Evolutionary conservation across 179 eudicot species (phyloP), one percentile per base, ranked within the genome.

Genomic region (Vitellaria paradoxa): DNA sequence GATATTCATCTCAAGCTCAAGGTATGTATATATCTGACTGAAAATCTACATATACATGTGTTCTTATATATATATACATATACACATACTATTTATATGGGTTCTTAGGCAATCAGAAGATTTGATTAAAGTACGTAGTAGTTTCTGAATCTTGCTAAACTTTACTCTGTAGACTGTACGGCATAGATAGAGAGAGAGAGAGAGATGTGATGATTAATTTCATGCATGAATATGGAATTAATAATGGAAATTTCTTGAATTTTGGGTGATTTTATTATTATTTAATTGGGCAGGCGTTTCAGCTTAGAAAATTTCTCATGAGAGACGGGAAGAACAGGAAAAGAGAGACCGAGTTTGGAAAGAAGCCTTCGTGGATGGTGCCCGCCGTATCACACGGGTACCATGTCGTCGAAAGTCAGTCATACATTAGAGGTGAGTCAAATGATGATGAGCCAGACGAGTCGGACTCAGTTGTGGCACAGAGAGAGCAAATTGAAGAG

Each of bases 341-440:
- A 78, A 84, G 70, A 64, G 52, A 72, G 61, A 63, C 61, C 4
- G 63, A 72, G 61, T 83, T 78, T 40, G 79, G 63, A 80, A 81
- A 80, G 81, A 83, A 75, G 67, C 78, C 84, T 57, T 78, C 92
- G 76, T 89, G 97, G 97, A 83, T 90, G 89, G 79, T 71, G 66
- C 89, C 89, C 12, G 37, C 37, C 37, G 79, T 87, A 20, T 81
- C 90, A 17, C 97, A 91, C 73, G 97, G 97, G 40, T 86, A 87
- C 78, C 89, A 85, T 66, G 84, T 86, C 5, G 86, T 84, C 1
- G 93, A 91, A 59, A 80, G 73, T 69, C 73, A 78, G 67, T 55
- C 80, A 45, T 65, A 77, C 37, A 30, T 30, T 62, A 59, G 65
- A 37, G 65, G 50, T 12, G 86, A 84, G 64, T 67, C 80, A 10